A percentile compares a stretch with the other conserved stretches of the same genome.
phyloP scores from a whole-genome alignment of 805 yeast species.

The Candida schatavii region DNA sequence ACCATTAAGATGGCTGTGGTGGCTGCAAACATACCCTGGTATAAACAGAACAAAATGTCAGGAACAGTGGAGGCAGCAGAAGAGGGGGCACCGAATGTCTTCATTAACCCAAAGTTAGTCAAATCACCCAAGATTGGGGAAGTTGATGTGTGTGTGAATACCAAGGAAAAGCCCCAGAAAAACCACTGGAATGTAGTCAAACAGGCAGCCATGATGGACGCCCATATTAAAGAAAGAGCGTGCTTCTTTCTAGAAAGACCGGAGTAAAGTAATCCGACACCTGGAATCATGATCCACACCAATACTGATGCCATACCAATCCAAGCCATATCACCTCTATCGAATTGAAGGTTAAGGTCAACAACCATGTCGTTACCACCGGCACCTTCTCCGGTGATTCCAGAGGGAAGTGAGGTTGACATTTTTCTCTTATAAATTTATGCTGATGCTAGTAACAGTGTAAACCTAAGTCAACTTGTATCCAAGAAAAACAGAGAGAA shows the following conservation, averaged over 20 bases:
- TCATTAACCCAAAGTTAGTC: conserved; percentile 73
- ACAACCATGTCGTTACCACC: conserved; percentile 79
- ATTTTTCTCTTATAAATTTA: conserved; percentile 4
- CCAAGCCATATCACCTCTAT: conserved; percentile 82
- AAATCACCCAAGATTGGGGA: conserved; percentile 78
- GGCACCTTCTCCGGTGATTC: conserved; percentile 58
- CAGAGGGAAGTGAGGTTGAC: conserved; percentile 22
- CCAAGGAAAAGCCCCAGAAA: conserved; percentile 95
- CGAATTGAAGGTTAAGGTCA: conserved; percentile 69
- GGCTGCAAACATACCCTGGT: conserved; percentile 96
- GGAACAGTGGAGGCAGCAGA: conserved; percentile 70
- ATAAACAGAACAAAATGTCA: conserved; percentile 83
- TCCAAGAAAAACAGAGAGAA: background rate
- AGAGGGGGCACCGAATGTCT: conserved; percentile 75
- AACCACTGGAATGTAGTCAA: conserved; percentile 93
- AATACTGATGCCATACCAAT: conserved; percentile 71
- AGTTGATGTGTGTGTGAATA: conserved; percentile 65
- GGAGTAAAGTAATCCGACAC: conserved; percentile 88
- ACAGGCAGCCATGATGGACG: conserved; percentile 84
- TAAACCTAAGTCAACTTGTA: background rate
- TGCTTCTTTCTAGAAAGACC: conserved; percentile 94
- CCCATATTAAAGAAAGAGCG: conserved; percentile 93
- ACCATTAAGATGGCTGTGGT: conserved; percentile 91
- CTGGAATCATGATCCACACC: conserved; percentile 97
- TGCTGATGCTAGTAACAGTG: background rate